Evolutionary conservation across 2,329 filamentous ascomycete species (phyloP), one percentile per base, ranked within the genome.

Genomic region (Exutisphaerella laricina): DNA sequence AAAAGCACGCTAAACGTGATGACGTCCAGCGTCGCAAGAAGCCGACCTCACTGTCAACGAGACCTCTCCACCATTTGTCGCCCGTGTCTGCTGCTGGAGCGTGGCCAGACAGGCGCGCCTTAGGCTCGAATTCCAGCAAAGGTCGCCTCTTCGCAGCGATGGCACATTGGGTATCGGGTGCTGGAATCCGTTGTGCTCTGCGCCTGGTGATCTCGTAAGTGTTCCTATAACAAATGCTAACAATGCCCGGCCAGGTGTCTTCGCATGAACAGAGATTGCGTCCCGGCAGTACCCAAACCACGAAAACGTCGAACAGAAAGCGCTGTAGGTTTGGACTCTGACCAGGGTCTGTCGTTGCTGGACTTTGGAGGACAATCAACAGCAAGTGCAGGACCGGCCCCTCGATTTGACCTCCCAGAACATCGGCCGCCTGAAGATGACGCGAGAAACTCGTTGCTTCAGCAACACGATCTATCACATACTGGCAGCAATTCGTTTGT

Each of bases 211-310:
- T 26, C 6, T 6, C 23, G 6, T 7, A 6, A 7, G 23, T 8
- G 23, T n/a, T 12, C 14, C 9, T 20, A 22, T 9, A 17, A 23
- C 9, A 17, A 12, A 9, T 14, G 33, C 50, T 55, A 32, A 56
- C 39, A 21, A 39, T 35, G 18, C 28, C 18, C 18, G 6, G 23
- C 18, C 46, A 60, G 57, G 50, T 60, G 57, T 37, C 35, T 49
- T 40, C 55, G 56, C 16, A 57, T 56, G 52, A 46, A 49, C 33
- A 46, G 48, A 46, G 51, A 58, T 22, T 60, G 57, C 34, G 35
- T 51, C 17, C 50, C 56, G 34, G 48, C 52, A 5, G 43, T 58
- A 14, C 56, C 55, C 12, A 58, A 57, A 41, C 48, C 54, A 34
- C 47, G 56, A n/a, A 58, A 58, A 36, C 50, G 55, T 23, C 45